Percentiles rank a stretch among this genome's conserved stretches.
Evolutionary conservation across 805 yeast species (phyloP).

Genomic region (Zygosaccharomyces bisporus): DNA sequence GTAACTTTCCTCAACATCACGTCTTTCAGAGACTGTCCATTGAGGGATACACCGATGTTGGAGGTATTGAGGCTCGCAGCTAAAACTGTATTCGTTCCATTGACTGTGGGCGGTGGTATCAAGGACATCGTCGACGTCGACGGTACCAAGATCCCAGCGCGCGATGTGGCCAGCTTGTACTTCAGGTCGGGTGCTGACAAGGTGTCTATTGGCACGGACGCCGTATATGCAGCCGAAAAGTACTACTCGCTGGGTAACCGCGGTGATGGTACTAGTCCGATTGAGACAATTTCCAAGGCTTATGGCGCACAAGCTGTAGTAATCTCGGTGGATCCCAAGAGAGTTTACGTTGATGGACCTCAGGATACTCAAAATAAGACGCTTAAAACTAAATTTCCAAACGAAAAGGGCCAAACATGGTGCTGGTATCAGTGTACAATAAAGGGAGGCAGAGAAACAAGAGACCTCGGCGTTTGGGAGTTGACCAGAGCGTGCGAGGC

Average conservation of each 20-base stretch:
- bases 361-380: conserved; percentile 56
- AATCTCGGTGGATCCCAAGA: conserved; percentile 95
- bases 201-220: conserved; percentile 96
- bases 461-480: conserved; percentile 89
- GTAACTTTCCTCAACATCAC: conserved; percentile 93
- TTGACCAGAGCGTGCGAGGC: conserved; percentile 84
- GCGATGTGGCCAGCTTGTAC: conserved; percentile 85
- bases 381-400: conserved; percentile 59
- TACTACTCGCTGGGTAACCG: conserved; percentile 56
- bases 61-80: conserved; percentile 82
- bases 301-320: conserved; percentile 98
- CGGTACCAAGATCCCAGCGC: conserved; percentile 75
- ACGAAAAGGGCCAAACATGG: conserved; percentile 85
- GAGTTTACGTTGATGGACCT: conserved; percentile 66
- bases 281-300: conserved; percentile 86
- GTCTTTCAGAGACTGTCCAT: conserved; percentile 90
- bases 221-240: conserved; percentile 85
- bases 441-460: conserved; percentile 91
- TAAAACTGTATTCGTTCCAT: conserved; percentile 88
- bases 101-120: conserved; percentile 98
- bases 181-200: conserved; percentile 98
- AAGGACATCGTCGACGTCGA: conserved; percentile 85
- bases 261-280: conserved; percentile 77
- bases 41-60: conserved; percentile 91
- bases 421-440: conserved; percentile 95